phyloP scores from a whole-genome alignment of 2,329 filamentous ascomycete genomes.

The Pseudogymnoascus sp. region DNA sequence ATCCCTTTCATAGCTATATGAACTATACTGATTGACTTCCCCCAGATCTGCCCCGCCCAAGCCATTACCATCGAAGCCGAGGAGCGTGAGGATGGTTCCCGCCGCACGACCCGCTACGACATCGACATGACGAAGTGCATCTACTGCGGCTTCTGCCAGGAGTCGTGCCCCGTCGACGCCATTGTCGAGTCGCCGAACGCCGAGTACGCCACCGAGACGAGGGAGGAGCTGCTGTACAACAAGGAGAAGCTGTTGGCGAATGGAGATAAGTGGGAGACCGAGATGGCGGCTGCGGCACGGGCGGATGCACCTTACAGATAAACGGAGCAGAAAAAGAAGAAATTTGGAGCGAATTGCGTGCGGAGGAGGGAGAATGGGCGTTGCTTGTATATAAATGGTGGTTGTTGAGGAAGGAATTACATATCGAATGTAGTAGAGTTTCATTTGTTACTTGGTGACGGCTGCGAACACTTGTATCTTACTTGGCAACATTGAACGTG shows the following conservation, averaged over 20 bases:
- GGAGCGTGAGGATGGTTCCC: conserved; percentile 90
- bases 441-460: conserved; percentile 7
- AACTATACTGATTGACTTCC: conserved; percentile 17
- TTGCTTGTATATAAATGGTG: conserved; percentile 9
- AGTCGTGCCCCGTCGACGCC: conserved; percentile 96
- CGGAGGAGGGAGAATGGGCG: not conserved
- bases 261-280: conserved; percentile 96
- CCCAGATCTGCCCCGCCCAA: conserved; percentile 86
- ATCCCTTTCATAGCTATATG: too few species aligned
- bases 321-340: conserved; percentile 23
- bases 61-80: conserved; percentile 99
- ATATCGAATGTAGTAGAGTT: conserved; percentile 7
- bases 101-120: conserved; percentile 94
- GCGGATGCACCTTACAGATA: conserved; percentile 91
- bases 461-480: not conserved
- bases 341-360: not conserved
- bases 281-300: conserved; percentile 84
- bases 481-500: not conserved
- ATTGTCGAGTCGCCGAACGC: conserved; percentile 74
- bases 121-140: conserved; percentile 99
- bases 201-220: conserved; percentile 69
- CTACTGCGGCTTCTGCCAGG: conserved; percentile 98
- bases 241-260: conserved; percentile 89
- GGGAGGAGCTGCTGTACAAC: conserved; percentile 95
- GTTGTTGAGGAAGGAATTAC: conserved; percentile 2